A percentile compares a stretch with the other conserved stretches of the same genome.
These are phyloP conservation scores for Epichloe typhina DNA, from an alignment of 2,329 filamentous ascomycete genomes.

Conservation along the genomic window DNA sequence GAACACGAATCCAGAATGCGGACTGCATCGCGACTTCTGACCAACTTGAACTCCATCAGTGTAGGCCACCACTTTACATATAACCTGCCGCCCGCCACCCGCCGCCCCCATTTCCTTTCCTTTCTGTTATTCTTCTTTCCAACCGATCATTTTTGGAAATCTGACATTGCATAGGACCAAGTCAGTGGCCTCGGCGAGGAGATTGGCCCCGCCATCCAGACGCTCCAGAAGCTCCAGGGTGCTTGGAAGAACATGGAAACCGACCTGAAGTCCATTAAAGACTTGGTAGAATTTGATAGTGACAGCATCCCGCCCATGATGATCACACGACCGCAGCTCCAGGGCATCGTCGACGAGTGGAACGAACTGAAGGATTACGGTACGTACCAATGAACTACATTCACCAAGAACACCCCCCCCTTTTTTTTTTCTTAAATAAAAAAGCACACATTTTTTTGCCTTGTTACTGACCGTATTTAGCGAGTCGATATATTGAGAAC, in stretches of 20 bases:
- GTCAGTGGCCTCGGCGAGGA: background rate
- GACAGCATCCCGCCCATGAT: constrained; percentile 1
- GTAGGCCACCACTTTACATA: background rate
- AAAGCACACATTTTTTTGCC: background rate
- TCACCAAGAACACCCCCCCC: too few relatives aligned
- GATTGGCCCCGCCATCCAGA: background rate
- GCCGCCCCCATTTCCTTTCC: too few relatives aligned
- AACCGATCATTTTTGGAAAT: background rate
- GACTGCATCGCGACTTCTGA: background rate
- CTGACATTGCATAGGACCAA: background rate
- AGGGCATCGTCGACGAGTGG: constrained; percentile 1
- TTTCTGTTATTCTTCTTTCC: too few relatives aligned
- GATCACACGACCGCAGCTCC: background rate
- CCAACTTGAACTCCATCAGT: background rate
- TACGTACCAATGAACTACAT: background rate
- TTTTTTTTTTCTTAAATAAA: rapidly evolving
- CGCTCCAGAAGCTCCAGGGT: background rate
- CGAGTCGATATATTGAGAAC: background rate
- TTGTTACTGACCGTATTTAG: background rate
- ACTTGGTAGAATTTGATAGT: background rate
- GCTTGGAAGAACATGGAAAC: constrained; percentile 2
- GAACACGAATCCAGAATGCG: background rate
- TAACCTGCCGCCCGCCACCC: background rate
- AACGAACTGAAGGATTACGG: background rate
- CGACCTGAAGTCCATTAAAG: background rate